Evolutionary conservation across 345 rosid species (phyloP).

Genomic region (Physaria fendleri): DNA sequence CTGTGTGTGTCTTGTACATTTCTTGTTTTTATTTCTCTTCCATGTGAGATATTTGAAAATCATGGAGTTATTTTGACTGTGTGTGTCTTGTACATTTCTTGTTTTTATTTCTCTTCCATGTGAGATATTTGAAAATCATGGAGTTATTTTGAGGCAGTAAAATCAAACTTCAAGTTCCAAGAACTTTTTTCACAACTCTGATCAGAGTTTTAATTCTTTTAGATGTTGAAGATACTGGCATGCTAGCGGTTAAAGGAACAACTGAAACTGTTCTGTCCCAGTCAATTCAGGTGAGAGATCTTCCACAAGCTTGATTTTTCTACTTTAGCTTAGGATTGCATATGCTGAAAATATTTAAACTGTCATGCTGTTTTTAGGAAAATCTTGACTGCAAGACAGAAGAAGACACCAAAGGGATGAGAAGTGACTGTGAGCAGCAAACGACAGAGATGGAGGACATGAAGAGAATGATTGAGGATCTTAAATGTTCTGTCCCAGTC

Average conservation of each 20-base stretch:
- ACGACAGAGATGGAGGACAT: slow-evolving; percentile 43
- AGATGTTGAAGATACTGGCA: slow-evolving; percentile 39
- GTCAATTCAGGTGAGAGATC: slow-evolving; percentile 34
- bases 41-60: neutral
- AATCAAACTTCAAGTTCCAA: neutral
- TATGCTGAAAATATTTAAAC: neutral
- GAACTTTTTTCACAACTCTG: neutral
- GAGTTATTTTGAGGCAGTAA: neutral
- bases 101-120: neutral
- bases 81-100: neutral
- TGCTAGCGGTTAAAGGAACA: slow-evolving; percentile 8
- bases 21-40: neutral
- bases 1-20: neutral
- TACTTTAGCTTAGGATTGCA: neutral
- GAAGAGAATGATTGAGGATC: slow-evolving; percentile 51
- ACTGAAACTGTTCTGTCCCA: slow-evolving; percentile 26
- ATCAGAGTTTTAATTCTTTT: neutral
- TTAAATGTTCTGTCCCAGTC: no score
- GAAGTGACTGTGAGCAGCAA: slow-evolving; percentile 40
- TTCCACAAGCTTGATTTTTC: slow-evolving; percentile 12
- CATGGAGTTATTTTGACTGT: neutral
- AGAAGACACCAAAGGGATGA: slow-evolving; percentile 37
- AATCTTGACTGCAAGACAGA: slow-evolving; percentile 32
- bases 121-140: neutral
- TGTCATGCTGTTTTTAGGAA: slow-evolving; percentile 31